Percentiles rank a stretch among this genome's conserved stretches.
Evolutionary conservation across 1,284 basidiomycete species (phyloP).

Genomic region (Sanghuangporus sanghuang): DNA sequence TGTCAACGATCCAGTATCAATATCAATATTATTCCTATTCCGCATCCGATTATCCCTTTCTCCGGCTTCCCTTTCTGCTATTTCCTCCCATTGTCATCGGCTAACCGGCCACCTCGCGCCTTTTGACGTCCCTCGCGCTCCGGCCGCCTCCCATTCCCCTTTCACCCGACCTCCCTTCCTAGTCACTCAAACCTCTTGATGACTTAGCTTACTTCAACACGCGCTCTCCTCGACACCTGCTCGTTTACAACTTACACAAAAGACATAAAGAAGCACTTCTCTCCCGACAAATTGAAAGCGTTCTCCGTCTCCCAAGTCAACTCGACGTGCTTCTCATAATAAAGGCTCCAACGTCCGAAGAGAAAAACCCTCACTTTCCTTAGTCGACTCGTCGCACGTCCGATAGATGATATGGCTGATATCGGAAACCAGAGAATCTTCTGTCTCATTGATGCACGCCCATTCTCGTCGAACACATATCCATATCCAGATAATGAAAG

Average conservation of each 20-base stretch:
- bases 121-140: background rate
- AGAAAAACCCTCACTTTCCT: background rate
- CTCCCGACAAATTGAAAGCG: background rate
- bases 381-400: background rate
- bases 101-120: background rate
- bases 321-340: conserved; percentile 1
- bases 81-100: background rate
- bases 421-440: background rate
- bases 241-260: background rate
- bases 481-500: background rate
- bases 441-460: background rate
- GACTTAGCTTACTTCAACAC: background rate
- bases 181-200: background rate
- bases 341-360: too few species aligned
- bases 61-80: background rate
- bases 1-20: background rate
- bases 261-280: background rate
- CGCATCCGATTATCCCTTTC: background rate
- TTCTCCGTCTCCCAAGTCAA: background rate
- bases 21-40: too few species aligned
- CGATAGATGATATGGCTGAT: background rate
- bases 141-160: background rate
- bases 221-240: background rate
- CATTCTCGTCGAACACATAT: background rate
- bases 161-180: background rate